Conservation (phyloP, 495 filamentous ascomycete genomes). For the Penicillium manginii region DNA sequence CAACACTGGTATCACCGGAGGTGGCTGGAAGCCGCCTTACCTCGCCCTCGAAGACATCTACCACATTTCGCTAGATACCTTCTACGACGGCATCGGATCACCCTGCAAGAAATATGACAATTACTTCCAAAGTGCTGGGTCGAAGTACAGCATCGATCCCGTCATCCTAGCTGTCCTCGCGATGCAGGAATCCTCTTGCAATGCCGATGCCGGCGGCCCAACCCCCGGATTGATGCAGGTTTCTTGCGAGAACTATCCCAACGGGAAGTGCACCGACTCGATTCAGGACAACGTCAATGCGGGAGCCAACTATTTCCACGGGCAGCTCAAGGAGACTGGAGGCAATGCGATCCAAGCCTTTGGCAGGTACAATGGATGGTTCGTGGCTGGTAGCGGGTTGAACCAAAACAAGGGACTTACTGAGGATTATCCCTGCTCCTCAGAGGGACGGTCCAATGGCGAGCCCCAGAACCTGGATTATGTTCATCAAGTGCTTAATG, state of each 20-base stretch:
- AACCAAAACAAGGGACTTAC: conserved; percentile 32
- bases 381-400: conserved; percentile 26
- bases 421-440: conserved; percentile 35
- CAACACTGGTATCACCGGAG: conserved; percentile 33
- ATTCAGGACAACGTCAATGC: conserved; percentile 41
- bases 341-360: conserved; percentile 37
- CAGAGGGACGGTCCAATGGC: conserved; percentile 32
- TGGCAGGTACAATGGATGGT: conserved; percentile 41
- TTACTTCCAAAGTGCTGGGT: conserved; percentile 36
- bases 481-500: conserved; percentile 35
- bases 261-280: conserved; percentile 34
- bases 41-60: conserved; percentile 31
- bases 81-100: conserved; percentile 30
- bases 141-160: conserved; percentile 34
- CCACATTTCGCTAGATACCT: conserved; percentile 30
- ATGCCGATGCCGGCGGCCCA: conserved; percentile 34
- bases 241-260: conserved; percentile 39
- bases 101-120: conserved; percentile 34
- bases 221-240: conserved; percentile 44
- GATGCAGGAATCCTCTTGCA: conserved; percentile 44
- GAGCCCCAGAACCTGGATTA: conserved; percentile 38
- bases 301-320: conserved; percentile 33
- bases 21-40: conserved; percentile 38
- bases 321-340: conserved; percentile 22
- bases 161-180: conserved; percentile 39